These are phyloP conservation scores for Aspergillus alliaceus DNA, from an alignment of 2,329 filamentous ascomycete genomes.

Conservation along the genomic window DNA sequence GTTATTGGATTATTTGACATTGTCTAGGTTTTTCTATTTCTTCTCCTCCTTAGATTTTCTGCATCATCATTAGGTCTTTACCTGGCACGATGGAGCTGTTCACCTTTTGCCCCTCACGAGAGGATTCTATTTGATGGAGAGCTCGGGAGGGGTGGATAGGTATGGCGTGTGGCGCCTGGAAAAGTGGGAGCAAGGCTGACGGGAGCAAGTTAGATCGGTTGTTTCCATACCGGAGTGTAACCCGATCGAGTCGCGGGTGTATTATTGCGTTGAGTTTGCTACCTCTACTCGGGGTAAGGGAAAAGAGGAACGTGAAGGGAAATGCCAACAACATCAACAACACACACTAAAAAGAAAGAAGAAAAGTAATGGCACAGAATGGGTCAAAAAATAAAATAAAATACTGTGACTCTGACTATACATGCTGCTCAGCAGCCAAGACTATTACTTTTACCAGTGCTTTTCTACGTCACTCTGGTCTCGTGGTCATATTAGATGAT, in stretches of 20 bases:
- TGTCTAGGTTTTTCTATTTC: slow-evolving; percentile 3
- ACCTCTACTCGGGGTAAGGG: background rate
- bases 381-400: background rate
- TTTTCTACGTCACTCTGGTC: background rate
- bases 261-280: slow-evolving; percentile 6
- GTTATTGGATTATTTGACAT: slow-evolving; percentile 7
- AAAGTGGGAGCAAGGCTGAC: slow-evolving; percentile 28
- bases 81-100: slow-evolving; percentile 10
- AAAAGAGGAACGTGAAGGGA: too few relatives aligned
- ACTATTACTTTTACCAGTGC: background rate
- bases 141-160: slow-evolving; percentile 19
- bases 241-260: slow-evolving; percentile 21
- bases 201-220: slow-evolving; percentile 26
- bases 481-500: background rate
- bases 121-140: slow-evolving; percentile 15
- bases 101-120: background rate
- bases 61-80: slow-evolving; percentile 8
- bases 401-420: background rate
- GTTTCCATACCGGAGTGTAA: slow-evolving; percentile 22
- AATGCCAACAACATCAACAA: background rate
- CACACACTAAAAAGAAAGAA: slow-evolving; percentile 1
- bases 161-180: slow-evolving; percentile 18
- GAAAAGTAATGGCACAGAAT: background rate
- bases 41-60: background rate
- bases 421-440: background rate